phyloP scores from a whole-genome alignment of 768 basidiomycete genomes.

The Sporobolomyces phaffii region DNA sequence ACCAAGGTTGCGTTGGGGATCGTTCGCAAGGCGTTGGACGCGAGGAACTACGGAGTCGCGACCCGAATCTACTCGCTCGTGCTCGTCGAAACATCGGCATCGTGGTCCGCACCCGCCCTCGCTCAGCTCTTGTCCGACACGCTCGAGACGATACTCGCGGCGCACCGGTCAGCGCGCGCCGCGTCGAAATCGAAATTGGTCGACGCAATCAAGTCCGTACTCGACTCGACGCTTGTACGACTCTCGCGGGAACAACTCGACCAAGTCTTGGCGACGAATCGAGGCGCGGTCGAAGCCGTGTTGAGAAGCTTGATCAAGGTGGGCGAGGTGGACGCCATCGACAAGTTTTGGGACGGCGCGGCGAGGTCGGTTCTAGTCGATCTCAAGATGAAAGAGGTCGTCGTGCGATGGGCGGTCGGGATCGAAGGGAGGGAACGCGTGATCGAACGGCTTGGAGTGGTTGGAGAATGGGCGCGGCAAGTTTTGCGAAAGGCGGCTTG shows the following conservation, averaged over 20 bases:
- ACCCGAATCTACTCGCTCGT: background rate
- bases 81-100: no score
- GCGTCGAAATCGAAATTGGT: background rate
- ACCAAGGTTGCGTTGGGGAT: background rate
- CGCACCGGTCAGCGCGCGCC: background rate
- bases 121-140: background rate
- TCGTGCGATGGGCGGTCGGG: constrained; percentile 18
- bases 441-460: background rate
- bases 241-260: background rate
- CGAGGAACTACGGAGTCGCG: background rate
- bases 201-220: background rate
- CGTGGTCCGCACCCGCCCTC: background rate
- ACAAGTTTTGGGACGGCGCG: background rate
- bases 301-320: background rate
- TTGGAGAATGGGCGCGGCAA: background rate
- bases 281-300: background rate
- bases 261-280: background rate
- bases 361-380: background rate
- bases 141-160: background rate
- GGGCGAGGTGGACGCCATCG: background rate
- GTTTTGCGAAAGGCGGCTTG: background rate
- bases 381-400: background rate
- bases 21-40: background rate
- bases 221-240: background rate
- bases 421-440: background rate